Percentiles rank a stretch among this genome's conserved stretches.
phyloP scores from a whole-genome alignment of 1,284 basidiomycete species.

The Melampsora americana region DNA sequence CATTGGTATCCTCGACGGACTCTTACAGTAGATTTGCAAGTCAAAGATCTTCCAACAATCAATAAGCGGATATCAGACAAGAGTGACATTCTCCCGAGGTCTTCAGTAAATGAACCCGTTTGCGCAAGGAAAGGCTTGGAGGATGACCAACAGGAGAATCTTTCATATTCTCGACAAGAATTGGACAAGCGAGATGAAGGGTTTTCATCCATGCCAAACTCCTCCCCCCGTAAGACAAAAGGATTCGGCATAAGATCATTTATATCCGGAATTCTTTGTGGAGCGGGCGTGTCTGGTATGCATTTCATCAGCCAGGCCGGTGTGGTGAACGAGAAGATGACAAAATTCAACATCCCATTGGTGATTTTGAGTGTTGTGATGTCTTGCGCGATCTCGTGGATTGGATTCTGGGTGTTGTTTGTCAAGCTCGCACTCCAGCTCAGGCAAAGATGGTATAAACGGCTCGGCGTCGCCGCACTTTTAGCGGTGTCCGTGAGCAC shows the following conservation, averaged over 20 bases:
- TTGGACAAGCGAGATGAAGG: no score
- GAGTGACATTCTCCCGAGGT: neutral
- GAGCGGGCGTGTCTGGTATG: slow-evolving; percentile 58
- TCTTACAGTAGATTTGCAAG: neutral
- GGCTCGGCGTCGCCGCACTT: slow-evolving; percentile 55
- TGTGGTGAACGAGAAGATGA: slow-evolving; percentile 56
- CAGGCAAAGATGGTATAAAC: slow-evolving; percentile 56
- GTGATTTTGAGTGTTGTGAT: slow-evolving; percentile 57
- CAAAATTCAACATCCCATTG: slow-evolving; percentile 54
- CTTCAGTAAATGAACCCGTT: no score
- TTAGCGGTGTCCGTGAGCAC: slow-evolving; percentile 55
- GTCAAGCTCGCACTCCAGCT: slow-evolving; percentile 58
- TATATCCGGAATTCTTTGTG: slow-evolving; percentile 55
- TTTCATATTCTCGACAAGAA: no score
- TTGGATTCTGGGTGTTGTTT: slow-evolving; percentile 58
- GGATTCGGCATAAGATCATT: slow-evolving; percentile 43
- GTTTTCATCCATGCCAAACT: neutral
- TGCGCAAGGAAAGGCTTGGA: no score
- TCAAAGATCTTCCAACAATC: neutral
- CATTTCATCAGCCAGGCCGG: slow-evolving; percentile 59
- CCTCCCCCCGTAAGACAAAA: neutral
- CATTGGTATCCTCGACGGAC: neutral
- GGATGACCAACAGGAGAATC: no score
- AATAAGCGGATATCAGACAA: neutral
- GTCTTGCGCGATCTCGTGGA: slow-evolving; percentile 55